Conservation (phyloP, 2,329 filamentous ascomycete species). For the Nothophoma quercina region DNA sequence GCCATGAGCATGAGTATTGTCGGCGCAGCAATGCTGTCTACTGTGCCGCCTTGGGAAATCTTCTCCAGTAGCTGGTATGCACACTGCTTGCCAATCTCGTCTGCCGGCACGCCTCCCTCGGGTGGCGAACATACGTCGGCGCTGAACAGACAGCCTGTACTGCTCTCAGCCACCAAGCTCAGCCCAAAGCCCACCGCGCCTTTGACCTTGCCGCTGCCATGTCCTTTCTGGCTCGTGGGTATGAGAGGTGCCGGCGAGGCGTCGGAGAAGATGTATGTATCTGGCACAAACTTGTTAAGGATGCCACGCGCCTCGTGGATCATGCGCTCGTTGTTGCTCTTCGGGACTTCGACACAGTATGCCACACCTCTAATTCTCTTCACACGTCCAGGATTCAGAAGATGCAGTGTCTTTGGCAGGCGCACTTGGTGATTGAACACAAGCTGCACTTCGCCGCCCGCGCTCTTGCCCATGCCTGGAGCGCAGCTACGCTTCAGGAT, state of each 20-base stretch:
- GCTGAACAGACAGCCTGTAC: conserved; percentile 83
- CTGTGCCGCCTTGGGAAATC: conserved; percentile 83
- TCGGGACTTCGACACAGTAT: conserved; percentile 90
- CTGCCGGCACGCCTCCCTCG: conserved; percentile 81
- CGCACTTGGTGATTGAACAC: conserved; percentile 93
- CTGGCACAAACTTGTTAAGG: conserved; percentile 80
- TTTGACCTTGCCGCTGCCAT: conserved; percentile 59
- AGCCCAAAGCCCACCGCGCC: conserved; percentile 92
- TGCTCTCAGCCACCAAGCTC: conserved; percentile 91
- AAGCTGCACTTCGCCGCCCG: conserved; percentile 91
- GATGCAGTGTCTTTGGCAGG: conserved; percentile 90
- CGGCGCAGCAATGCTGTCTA: conserved; percentile 72
- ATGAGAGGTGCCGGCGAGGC: conserved; percentile 67
- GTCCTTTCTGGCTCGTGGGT: conserved; percentile 74
- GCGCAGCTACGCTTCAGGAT: conserved; percentile 76
- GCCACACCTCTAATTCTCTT: conserved; percentile 91
- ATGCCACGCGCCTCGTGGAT: conserved; percentile 89
- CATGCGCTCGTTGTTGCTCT: conserved; percentile 93
- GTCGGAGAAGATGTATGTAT: conserved; percentile 87
- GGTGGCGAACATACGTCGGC: conserved; percentile 81
- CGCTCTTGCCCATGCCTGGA: conserved; percentile 77
- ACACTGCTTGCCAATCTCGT: conserved; percentile 88
- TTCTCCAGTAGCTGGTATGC: conserved; percentile 89
- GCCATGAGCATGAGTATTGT: conserved; percentile 91
- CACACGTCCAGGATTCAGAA: conserved; percentile 82